phyloP scores from a whole-genome alignment of 2,329 filamentous ascomycete species.

The Colletotrichum coccodes region DNA sequence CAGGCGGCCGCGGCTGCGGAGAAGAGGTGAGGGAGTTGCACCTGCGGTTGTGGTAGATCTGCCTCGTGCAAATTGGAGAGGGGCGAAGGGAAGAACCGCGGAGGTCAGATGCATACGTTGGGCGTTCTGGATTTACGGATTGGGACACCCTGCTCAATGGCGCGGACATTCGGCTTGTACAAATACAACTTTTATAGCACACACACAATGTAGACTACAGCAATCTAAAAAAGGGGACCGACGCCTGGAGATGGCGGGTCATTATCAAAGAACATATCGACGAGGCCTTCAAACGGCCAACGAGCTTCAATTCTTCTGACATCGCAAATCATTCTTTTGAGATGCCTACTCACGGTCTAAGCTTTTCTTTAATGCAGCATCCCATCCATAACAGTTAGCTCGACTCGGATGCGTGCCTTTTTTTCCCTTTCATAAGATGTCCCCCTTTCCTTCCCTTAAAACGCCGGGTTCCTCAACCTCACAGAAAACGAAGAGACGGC shows the following conservation, averaged over 20 bases:
- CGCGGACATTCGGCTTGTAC: slow-evolving; percentile 28
- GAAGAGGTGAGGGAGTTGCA: slow-evolving; percentile 1
- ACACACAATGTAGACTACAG: slow-evolving; percentile 26
- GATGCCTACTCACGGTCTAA: not conserved
- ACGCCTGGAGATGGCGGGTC: slow-evolving; percentile 9
- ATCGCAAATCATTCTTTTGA: not conserved
- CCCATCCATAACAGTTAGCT: not conserved
- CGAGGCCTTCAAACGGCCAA: not conserved
- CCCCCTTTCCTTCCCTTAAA: slow-evolving; percentile 1
- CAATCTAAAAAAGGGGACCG: slow-evolving; percentile 10
- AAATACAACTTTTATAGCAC: slow-evolving; percentile 6
- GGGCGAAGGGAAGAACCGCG: not conserved
- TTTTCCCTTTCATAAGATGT: not conserved
- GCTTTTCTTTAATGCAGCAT: slow-evolving; percentile 11
- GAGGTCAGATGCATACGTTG: slow-evolving; percentile 25
- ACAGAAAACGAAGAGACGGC: slow-evolving; percentile 22
- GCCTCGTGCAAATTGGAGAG: not conserved
- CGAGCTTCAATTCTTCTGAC: not conserved
- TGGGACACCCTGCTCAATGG: slow-evolving; percentile 32
- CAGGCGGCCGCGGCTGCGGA: slow-evolving; percentile 10
- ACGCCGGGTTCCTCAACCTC: slow-evolving; percentile 20
- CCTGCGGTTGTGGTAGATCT: no score
- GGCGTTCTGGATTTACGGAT: slow-evolving; percentile 31
- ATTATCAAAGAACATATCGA: not conserved
- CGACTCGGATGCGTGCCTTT: slow-evolving; percentile 1